phyloP scores from a whole-genome alignment of 2,329 filamentous ascomycete species.

The Fusarium acutatum region DNA sequence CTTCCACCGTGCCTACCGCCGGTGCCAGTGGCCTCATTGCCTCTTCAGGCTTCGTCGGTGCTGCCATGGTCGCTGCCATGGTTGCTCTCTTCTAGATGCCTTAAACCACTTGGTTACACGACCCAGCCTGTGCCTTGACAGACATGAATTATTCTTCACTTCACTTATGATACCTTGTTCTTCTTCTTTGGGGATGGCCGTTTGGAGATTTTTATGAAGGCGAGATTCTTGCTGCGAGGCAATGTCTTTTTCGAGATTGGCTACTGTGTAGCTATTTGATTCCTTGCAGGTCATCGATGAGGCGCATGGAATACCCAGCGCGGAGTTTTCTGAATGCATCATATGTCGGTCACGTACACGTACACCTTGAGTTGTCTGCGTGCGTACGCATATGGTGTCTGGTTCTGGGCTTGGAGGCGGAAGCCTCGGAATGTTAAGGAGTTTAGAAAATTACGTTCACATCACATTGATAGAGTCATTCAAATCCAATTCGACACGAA shows the following conservation, averaged over 20 bases:
- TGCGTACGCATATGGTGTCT: slow-evolving; percentile 16
- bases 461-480: slow-evolving; percentile 1
- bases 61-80: slow-evolving; percentile 51
- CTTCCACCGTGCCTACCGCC: slow-evolving; percentile 37
- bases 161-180: slow-evolving; percentile 35
- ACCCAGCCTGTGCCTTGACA: not conserved
- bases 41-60: slow-evolving; percentile 52
- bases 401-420: slow-evolving; percentile 25
- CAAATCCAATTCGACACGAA: not conserved
- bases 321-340: slow-evolving; percentile 38
- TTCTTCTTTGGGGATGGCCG: slow-evolving; percentile 43
- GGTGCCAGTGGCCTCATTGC: slow-evolving; percentile 50
- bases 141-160: slow-evolving; percentile 11
- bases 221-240: slow-evolving; percentile 23
- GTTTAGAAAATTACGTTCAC: slow-evolving; percentile 17
- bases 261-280: slow-evolving; percentile 35
- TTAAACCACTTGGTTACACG: not conserved
- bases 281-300: slow-evolving; percentile 39
- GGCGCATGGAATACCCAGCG: slow-evolving; percentile 37
- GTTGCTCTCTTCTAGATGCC: slow-evolving; percentile 48
- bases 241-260: slow-evolving; percentile 25
- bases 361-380: not conserved
- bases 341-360: slow-evolving; percentile 6
- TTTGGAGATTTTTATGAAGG: slow-evolving; percentile 39
- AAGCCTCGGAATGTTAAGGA: slow-evolving; percentile 29